Evolutionary conservation across 1,139 yeast genomes (phyloP).

Genomic region (Diutina mesorugosa): DNA sequence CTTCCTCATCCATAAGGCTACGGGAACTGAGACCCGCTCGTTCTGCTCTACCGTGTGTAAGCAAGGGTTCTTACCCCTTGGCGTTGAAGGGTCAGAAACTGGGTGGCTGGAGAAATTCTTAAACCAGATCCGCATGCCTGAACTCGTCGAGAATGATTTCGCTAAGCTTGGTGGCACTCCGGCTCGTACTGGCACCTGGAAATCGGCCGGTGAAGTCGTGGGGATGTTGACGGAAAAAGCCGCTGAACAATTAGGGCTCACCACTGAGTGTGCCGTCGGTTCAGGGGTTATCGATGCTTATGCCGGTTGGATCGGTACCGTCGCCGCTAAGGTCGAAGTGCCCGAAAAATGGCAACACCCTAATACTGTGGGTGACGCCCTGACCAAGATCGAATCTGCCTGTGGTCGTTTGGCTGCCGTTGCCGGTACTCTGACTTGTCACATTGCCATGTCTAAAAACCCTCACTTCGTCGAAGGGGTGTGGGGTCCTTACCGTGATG

Average conservation of each 20-base stretch:
- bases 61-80: slow-evolving; percentile 88
- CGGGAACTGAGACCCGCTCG: slow-evolving; percentile 76
- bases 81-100: slow-evolving; percentile 70
- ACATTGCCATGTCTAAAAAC: slow-evolving; percentile 73
- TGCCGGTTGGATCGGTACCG: slow-evolving; percentile 98
- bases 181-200: slow-evolving; percentile 55
- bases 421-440: slow-evolving; percentile 97
- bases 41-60: slow-evolving; percentile 88
- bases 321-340: slow-evolving; percentile 68
- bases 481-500: slow-evolving; percentile 97
- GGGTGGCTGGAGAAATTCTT: slow-evolving; percentile 89
- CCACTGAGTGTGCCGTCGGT: slow-evolving; percentile 73
- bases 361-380: slow-evolving; percentile 12
- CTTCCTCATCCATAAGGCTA: slow-evolving; percentile 79
- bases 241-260: slow-evolving; percentile 77
- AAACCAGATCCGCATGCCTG: slow-evolving; percentile 53
- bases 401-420: slow-evolving; percentile 91
- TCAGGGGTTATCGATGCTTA: slow-evolving; percentile 96
- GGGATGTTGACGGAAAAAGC: slow-evolving; percentile 56
- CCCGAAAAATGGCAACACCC: slow-evolving; percentile 28
- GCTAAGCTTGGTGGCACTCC: slow-evolving; percentile 75
- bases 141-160: slow-evolving; percentile 66
- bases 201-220: slow-evolving; percentile 81
- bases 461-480: slow-evolving; percentile 91
- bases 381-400: slow-evolving; percentile 33